A percentile compares a stretch with the other conserved stretches of the same genome.
Conservation (phyloP, 2,329 filamentous ascomycete genomes). For the Xylaria polymorpha region DNA sequence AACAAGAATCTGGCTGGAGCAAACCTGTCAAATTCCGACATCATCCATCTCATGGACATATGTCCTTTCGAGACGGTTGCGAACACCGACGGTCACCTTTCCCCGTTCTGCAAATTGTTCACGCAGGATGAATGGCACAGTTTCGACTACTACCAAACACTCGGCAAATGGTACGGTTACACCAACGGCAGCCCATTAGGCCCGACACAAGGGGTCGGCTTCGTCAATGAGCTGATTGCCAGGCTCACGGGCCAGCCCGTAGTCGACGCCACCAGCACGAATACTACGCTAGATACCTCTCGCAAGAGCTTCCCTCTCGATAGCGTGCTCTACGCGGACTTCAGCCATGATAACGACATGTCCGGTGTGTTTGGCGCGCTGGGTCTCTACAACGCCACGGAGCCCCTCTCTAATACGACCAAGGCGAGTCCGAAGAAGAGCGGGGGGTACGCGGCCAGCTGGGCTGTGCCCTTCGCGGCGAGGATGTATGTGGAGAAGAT, state of each 20-base stretch:
- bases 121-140: constrained; percentile 76
- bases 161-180: constrained; percentile 89
- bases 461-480: constrained; percentile 84
- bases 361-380: constrained; percentile 79
- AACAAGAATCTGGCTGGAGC: constrained; percentile 76
- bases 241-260: constrained; percentile 78
- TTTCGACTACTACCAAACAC: constrained; percentile 83
- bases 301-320: constrained; percentile 78
- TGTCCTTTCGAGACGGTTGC: constrained; percentile 88
- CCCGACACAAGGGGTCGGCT: constrained; percentile 87
- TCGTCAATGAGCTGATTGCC: constrained; percentile 86
- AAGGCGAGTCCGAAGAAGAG: constrained; percentile 63
- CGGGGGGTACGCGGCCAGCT: constrained; percentile 78
- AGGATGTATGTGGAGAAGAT: constrained; percentile 91
- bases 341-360: constrained; percentile 93
- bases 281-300: constrained; percentile 78
- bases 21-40: constrained; percentile 71
- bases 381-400: constrained; percentile 78
- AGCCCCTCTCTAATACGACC: constrained; percentile 62
- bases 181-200: constrained; percentile 81
- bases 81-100: constrained; percentile 64
- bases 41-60: constrained; percentile 84
- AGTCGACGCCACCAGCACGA: constrained; percentile 78
- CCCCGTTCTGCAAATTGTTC: constrained; percentile 82
- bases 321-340: constrained; percentile 81